Evolutionary conservation across 768 basidiomycete genomes (phyloP).

Genomic region (Saitozyma podzolica): DNA sequence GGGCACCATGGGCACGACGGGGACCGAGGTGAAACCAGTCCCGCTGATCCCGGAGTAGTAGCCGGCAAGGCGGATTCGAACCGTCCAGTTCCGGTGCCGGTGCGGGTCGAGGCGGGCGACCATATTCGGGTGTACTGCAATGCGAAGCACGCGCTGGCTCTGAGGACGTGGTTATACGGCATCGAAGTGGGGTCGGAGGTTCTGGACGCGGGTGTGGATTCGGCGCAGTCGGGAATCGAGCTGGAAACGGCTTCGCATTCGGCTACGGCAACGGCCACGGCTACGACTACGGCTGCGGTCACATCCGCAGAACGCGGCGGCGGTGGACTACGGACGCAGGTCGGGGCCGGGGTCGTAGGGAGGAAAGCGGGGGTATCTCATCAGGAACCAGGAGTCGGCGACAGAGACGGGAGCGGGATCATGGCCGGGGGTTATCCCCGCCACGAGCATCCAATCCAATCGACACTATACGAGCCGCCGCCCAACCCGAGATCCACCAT

Average conservation of each 20-base stretch:
- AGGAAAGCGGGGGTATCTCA: too few relatives aligned
- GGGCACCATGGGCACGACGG: too few relatives aligned
- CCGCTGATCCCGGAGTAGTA: too few relatives aligned
- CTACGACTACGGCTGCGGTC: too few relatives aligned
- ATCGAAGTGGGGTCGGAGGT: conserved; percentile 16
- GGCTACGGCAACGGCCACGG: background rate
- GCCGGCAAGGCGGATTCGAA: background rate
- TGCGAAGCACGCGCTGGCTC: conserved; percentile 21
- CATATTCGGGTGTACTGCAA: conserved; percentile 43
- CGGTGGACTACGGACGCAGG: background rate
- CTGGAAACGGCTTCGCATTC: background rate
- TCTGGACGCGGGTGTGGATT: background rate
- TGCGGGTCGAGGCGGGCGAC: conserved; percentile 32
- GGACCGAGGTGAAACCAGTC: too few relatives aligned
- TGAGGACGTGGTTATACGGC: conserved; percentile 35
- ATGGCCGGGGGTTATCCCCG: too few relatives aligned
- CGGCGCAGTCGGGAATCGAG: background rate
- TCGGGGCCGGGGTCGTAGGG: background rate
- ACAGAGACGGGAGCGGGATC: too few relatives aligned
- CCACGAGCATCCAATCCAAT: too few relatives aligned
- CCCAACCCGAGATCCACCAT: background rate
- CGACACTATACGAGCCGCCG: too few relatives aligned
- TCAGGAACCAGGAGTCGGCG: too few relatives aligned
- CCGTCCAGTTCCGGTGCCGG: conserved; percentile 6
- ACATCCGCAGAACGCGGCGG: background rate